Evolutionary conservation across 106 monocot species (phyloP).

Genomic region (Dendrobium chrysotoxum): DNA sequence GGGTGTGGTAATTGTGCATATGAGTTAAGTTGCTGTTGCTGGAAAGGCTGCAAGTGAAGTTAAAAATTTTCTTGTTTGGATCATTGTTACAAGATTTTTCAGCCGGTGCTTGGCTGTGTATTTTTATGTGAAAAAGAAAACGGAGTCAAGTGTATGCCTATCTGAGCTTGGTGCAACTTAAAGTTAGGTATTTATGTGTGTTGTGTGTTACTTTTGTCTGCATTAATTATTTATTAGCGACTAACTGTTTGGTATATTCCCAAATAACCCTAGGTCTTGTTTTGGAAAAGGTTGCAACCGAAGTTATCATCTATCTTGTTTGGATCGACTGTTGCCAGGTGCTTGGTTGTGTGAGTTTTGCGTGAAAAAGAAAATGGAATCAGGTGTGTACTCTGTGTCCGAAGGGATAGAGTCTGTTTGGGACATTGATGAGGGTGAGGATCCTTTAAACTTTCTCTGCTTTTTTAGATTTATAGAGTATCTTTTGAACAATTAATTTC

Average conservation of each 20-base stretch:
- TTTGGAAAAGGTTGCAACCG: conserved; percentile 64
- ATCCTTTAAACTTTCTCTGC: not conserved
- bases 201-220: not conserved
- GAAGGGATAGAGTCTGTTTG: conserved; percentile 63
- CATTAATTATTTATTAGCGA: not conserved
- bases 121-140: not conserved
- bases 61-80: not conserved
- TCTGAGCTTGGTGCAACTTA: not conserved
- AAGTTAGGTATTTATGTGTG: not conserved
- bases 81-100: not conserved
- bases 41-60: not conserved
- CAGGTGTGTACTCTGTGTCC: conserved; percentile 48
- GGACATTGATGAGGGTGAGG: conserved; percentile 49
- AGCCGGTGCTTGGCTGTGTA: not conserved
- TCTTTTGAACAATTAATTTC: conserved; percentile 4
- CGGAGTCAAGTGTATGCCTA: too few relatives aligned
- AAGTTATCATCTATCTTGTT: conserved; percentile 69
- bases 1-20: not conserved
- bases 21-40: not conserved
- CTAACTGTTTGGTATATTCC: not conserved
- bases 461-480: not conserved
- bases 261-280: conserved; percentile 42
- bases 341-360: conserved; percentile 59
- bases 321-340: conserved; percentile 49
- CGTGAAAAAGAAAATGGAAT: conserved; percentile 50